These are phyloP conservation scores for Tuctoria greenei DNA, from an alignment of 176 grass and related monocot genomes.

Conservation along the genomic window DNA sequence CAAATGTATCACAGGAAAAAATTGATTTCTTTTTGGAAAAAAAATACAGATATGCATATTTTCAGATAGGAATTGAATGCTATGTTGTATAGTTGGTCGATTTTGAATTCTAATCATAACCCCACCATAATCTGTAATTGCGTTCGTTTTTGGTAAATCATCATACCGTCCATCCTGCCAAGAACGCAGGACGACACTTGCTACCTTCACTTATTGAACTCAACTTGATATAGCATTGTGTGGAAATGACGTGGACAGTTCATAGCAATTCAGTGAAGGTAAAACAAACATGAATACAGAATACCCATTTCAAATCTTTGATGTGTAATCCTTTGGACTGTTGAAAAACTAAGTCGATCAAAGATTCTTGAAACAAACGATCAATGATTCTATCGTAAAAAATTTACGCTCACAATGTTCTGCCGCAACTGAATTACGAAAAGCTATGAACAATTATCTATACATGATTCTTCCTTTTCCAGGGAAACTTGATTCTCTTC, in stretches of 20 bases:
- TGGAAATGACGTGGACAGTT: neutral
- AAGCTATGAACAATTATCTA: neutral
- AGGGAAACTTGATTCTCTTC: neutral
- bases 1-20: conserved; percentile 21
- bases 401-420: neutral
- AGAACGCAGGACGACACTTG: neutral
- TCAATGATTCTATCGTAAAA: neutral
- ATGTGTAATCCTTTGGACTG: neutral
- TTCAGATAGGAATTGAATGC: neutral
- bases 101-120: conserved; percentile 25
- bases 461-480: neutral
- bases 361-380: neutral
- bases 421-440: neutral
- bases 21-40: neutral
- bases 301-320: neutral
- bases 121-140: neutral
- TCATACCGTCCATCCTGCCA: neutral
- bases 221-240: conserved; percentile 2
- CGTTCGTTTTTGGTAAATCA: neutral
- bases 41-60: conserved; percentile 27
- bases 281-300: neutral
- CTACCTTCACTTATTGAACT: neutral
- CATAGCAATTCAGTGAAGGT: neutral
- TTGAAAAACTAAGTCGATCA: neutral
- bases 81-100: neutral